A percentile compares a stretch with the other conserved stretches of the same genome.
Evolutionary conservation across 805 yeast genomes (phyloP).

Genomic region (Vanderwaltozyma tropicalis): DNA sequence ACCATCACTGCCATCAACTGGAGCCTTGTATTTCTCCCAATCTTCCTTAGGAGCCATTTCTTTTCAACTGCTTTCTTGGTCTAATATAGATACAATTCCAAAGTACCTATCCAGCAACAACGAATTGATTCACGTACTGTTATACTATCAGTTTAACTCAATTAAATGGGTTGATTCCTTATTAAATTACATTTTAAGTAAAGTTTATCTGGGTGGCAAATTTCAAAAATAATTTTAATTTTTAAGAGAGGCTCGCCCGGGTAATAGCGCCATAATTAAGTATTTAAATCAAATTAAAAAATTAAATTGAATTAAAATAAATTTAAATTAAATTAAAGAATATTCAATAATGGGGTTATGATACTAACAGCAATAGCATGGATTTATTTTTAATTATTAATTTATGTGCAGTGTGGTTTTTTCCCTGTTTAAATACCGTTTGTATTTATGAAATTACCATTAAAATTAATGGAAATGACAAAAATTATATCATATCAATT

Average conservation of each 20-base stretch:
- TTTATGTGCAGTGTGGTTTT: too few relatives aligned
- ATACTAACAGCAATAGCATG: too few relatives aligned
- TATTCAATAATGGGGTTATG: too few relatives aligned
- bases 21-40: constrained; percentile 95
- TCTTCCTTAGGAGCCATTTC: constrained; percentile 92
- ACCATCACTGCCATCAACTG: constrained; percentile 54
- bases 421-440: too few relatives aligned
- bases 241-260: not conserved
- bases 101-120: not conserved
- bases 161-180: not conserved
- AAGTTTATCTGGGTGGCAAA: not conserved
- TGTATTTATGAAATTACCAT: too few relatives aligned
- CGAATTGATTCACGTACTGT: not conserved
- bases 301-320: too few relatives aligned
- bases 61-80: too few relatives aligned
- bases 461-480: too few relatives aligned
- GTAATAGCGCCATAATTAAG: not conserved
- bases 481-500: too few relatives aligned
- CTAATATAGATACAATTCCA: not conserved
- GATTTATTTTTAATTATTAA: too few relatives aligned
- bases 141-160: not conserved
- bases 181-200: not conserved
- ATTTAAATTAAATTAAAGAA: too few relatives aligned
- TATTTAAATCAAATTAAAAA: too few relatives aligned
- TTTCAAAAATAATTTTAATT: not conserved